A percentile compares a stretch with the other conserved stretches of the same genome.
These are phyloP conservation scores for Diaporthe batatas DNA, from an alignment of 2,329 filamentous ascomycete species.

Conservation along the genomic window DNA sequence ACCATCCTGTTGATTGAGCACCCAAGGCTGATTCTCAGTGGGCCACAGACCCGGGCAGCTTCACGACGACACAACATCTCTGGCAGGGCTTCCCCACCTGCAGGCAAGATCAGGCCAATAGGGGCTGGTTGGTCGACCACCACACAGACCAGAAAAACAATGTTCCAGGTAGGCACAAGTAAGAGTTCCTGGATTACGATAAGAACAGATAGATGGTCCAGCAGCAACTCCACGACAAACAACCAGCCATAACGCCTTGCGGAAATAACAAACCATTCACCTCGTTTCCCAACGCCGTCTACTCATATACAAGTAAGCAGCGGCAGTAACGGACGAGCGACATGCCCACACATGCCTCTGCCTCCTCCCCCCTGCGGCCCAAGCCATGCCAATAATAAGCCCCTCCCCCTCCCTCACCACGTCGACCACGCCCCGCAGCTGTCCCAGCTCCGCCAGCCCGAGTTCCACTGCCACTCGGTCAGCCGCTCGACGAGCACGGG, in stretches of 20 bases:
- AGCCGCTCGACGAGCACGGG: slow-evolving; percentile 47
- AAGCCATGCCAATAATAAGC: too few species aligned
- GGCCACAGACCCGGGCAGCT: too few species aligned
- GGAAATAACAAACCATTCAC: not conserved
- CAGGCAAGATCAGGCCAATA: too few species aligned
- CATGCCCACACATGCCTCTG: too few species aligned
- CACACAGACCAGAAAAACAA: not conserved
- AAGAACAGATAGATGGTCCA: not conserved
- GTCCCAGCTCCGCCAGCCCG: slow-evolving; percentile 46
- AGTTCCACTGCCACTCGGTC: slow-evolving; percentile 48
- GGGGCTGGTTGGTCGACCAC: not conserved
- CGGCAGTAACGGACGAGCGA: too few species aligned
- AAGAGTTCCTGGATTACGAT: not conserved
- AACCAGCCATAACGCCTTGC: slow-evolving; percentile 9
- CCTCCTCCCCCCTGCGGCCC: too few species aligned
- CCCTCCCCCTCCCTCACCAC: slow-evolving; percentile 11
- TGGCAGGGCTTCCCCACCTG: too few species aligned
- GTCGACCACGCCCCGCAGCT: slow-evolving; percentile 42
- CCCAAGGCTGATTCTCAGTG: too few species aligned
- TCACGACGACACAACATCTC: too few species aligned
- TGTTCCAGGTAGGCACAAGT: not conserved
- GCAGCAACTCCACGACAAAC: not conserved
- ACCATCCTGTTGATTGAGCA: too few species aligned
- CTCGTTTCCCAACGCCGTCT: not conserved
- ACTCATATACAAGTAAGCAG: not conserved